These are phyloP conservation scores for Naegleria fowleri DNA, from an alignment of 208 protist genomes.

Conservation along the genomic window DNA sequence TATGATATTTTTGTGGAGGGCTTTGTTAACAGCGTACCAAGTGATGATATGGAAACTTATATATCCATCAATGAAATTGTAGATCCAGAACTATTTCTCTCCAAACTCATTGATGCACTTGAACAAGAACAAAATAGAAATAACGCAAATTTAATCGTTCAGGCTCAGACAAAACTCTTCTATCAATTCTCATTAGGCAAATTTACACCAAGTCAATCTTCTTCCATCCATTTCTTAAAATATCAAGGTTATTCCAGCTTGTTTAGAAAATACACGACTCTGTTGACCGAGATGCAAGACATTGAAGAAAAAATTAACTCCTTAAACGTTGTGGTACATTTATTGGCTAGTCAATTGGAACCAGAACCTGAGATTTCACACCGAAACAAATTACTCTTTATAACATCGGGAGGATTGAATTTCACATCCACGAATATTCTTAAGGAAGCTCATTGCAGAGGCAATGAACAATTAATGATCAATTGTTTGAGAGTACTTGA, in stretches of 20 bases:
- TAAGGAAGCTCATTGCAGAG: background rate
- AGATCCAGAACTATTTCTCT: background rate
- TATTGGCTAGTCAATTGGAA: background rate
- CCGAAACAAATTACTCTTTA: background rate
- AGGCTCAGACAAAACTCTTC: background rate
- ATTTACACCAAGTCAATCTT: background rate
- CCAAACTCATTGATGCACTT: background rate
- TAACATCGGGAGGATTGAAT: background rate
- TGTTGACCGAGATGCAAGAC: background rate
- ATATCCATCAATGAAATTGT: background rate
- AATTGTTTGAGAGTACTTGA: background rate
- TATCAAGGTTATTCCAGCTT: background rate
- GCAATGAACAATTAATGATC: background rate
- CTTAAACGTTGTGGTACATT: background rate
- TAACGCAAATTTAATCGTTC: background rate
- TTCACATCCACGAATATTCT: background rate
- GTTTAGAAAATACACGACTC: background rate
- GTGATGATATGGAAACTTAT: background rate
- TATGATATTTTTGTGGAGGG: background rate
- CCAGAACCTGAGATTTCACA: background rate
- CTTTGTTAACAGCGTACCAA: background rate
- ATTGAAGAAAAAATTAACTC: background rate
- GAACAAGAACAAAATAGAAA: background rate
- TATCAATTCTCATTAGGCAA: background rate
- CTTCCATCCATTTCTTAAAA: background rate